A percentile compares a stretch with the other conserved stretches of the same genome.
Evolutionary conservation across 2,329 filamentous ascomycete species (phyloP).

Genomic region (Magnaporthiopsis poae): DNA sequence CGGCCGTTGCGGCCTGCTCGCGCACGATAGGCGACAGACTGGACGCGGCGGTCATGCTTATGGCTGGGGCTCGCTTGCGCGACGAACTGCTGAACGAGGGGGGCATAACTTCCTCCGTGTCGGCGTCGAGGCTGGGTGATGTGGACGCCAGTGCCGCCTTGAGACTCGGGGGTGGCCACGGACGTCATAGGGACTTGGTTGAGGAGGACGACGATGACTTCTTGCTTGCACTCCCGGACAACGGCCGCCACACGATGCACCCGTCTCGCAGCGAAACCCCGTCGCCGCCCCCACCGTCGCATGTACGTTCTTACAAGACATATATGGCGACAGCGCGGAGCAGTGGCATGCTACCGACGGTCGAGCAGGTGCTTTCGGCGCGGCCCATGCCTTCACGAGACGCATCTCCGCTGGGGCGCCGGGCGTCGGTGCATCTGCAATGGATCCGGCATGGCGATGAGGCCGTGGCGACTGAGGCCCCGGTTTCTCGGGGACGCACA

Average conservation of each 20-base stretch:
- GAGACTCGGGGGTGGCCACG: background rate
- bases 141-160: background rate
- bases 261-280: background rate
- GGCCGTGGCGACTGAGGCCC: background rate
- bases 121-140: background rate
- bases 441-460: background rate
- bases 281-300: background rate
- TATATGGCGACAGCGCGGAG: background rate
- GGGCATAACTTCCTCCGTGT: background rate
- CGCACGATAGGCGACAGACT: background rate
- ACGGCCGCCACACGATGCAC: background rate
- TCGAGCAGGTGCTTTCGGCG: background rate
- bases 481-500: too few species aligned
- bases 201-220: background rate
- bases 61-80: constrained; percentile 1
- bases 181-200: background rate
- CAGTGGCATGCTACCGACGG: background rate
- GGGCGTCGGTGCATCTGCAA: background rate
- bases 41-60: background rate
- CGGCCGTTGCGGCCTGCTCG: background rate
- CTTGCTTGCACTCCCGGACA: background rate
- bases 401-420: background rate
- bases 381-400: background rate
- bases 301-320: background rate
- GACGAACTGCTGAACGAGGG: background rate